Conservation (phyloP, 345 rosid genomes). For the Melaleuca alternifolia region DNA sequence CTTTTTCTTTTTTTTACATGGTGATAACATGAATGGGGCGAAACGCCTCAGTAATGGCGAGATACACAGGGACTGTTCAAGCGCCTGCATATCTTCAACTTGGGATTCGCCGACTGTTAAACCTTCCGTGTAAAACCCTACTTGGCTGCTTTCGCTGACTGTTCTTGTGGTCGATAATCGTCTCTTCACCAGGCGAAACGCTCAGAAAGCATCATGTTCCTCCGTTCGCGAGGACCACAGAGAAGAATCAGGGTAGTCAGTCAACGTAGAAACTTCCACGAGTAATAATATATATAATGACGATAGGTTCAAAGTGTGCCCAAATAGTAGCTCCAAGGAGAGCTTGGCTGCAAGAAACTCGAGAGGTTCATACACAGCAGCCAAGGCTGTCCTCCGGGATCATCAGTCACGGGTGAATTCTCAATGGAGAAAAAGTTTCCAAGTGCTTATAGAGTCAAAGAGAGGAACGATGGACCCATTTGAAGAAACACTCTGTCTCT, state of each 20-base stretch:
- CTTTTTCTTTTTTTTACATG: not conserved
- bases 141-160: not conserved
- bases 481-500: not conserved
- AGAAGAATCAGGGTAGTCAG: not conserved
- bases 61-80: not conserved
- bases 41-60: not conserved
- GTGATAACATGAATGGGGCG: not conserved
- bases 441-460: not conserved
- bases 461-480: not conserved
- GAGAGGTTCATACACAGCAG: not conserved
- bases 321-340: too few species aligned
- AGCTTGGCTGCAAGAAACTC: not conserved
- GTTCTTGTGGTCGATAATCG: not conserved
- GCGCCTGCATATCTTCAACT: not conserved
- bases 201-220: not conserved
- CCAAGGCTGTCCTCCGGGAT: not conserved
- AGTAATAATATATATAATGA: too few species aligned
- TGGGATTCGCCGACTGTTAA: not conserved
- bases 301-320: not conserved
- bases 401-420: not conserved
- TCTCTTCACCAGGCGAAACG: not conserved
- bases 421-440: not conserved
- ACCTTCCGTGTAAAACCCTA: not conserved
- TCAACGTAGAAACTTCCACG: not conserved
- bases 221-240: not conserved